Evolutionary conservation across 1,284 basidiomycete genomes (phyloP).

Genomic region (Agaricales sp.): DNA sequence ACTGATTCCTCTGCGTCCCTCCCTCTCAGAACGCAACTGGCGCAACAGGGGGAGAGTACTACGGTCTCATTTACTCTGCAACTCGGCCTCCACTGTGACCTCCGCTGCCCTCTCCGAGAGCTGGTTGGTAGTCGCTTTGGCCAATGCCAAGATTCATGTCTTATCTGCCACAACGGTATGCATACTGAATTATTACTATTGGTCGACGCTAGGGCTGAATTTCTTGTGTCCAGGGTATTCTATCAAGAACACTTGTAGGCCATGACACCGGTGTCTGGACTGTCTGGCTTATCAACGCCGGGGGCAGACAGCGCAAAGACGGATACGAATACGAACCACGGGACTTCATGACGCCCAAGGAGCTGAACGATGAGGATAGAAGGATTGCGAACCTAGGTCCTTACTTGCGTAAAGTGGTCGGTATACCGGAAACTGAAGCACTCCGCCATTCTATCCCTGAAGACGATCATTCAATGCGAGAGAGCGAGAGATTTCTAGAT

Average conservation of each 20-base stretch:
- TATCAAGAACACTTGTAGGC: conserved; percentile 71
- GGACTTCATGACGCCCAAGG: conserved; percentile 5
- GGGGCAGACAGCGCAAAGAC: conserved; percentile 22
- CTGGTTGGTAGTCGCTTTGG: conserved; percentile 87
- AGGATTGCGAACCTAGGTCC: background rate
- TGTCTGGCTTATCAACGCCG: conserved; percentile 59
- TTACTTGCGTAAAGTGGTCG: background rate
- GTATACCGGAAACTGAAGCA: conserved; percentile 1
- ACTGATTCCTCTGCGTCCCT: too few relatives aligned
- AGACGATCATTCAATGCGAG: background rate
- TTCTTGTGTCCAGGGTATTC: conserved; percentile 30
- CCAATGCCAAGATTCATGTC: conserved; percentile 81
- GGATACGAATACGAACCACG: background rate
- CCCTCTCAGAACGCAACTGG: conserved; percentile 71
- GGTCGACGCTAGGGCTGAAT: background rate
- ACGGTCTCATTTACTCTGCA: conserved; percentile 41
- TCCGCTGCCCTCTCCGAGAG: conserved; percentile 79
- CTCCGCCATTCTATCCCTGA: background rate
- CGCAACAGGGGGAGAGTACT: conserved; percentile 71
- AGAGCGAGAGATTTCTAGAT: background rate
- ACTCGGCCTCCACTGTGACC: conserved; percentile 72
- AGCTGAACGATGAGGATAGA: conserved; percentile 14
- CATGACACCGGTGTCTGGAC: conserved; percentile 93
- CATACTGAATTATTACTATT: background rate
- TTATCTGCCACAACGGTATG: conserved; percentile 68